These are phyloP conservation scores for Akanthomyces uredinophilus DNA, from an alignment of 2,329 filamentous ascomycete genomes.

Conservation along the genomic window DNA sequence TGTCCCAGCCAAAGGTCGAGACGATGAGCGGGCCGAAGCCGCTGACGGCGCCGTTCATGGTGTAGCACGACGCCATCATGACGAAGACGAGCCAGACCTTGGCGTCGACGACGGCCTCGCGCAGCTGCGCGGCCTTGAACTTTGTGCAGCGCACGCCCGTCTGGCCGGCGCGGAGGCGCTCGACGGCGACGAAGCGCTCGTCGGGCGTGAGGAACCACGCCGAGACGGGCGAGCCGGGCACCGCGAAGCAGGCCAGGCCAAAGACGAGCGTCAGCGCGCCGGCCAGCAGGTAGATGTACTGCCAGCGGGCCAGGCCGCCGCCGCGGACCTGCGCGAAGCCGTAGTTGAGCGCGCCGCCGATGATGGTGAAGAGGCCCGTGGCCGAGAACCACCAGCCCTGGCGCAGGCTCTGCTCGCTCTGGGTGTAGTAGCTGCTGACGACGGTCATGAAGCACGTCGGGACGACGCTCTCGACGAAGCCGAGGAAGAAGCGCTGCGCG, in stretches of 20 bases:
- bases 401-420: conserved; percentile 57
- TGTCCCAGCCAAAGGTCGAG: conserved; percentile 62
- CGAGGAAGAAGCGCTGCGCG: conserved; percentile 60
- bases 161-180: conserved; percentile 57
- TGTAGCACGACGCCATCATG: conserved; percentile 68
- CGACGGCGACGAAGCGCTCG: conserved; percentile 60
- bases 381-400: conserved; percentile 64
- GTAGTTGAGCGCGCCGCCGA: conserved; percentile 61
- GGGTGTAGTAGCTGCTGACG: conserved; percentile 58
- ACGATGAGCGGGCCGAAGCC: conserved; percentile 70
- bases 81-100: conserved; percentile 60
- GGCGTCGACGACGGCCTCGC: conserved; percentile 52
- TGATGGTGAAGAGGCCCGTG: conserved; percentile 55
- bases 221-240: conserved; percentile 60
- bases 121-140: conserved; percentile 55
- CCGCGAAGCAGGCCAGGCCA: conserved; percentile 57
- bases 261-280: conserved; percentile 60
- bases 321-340: conserved; percentile 58
- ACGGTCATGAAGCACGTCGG: conserved; percentile 64
- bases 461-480: conserved; percentile 59
- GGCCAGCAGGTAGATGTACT: conserved; percentile 65
- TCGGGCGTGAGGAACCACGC: conserved; percentile 64
- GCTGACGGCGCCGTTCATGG: conserved; percentile 65
- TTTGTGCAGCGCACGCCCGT: conserved; percentile 57
- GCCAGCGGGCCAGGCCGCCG: conserved; percentile 55